Percentiles rank a stretch among this genome's conserved stretches.
Evolutionary conservation across 2,329 filamentous ascomycete species (phyloP).

Genomic region (Aspergillus fischeri): DNA sequence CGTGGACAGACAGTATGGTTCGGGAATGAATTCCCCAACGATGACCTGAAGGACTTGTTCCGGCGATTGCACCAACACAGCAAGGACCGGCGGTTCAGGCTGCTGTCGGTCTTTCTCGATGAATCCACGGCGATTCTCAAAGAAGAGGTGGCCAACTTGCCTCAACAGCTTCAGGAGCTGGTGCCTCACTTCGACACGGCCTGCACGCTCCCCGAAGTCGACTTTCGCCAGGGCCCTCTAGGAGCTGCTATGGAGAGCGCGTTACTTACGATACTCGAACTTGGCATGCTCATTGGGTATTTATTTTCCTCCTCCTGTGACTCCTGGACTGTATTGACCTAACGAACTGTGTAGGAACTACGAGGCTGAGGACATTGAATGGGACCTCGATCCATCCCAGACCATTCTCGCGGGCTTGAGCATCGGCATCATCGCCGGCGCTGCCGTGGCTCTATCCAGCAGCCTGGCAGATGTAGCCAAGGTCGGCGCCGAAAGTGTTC

Average conservation of each 20-base stretch:
- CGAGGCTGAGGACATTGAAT: constrained; percentile 23
- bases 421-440: constrained; percentile 42
- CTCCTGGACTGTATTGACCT: too few relatives aligned
- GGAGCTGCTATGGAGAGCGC: constrained; percentile 45
- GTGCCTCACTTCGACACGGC: constrained; percentile 19
- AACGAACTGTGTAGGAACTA: constrained; percentile 20
- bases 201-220: constrained; percentile 7
- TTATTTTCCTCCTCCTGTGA: neutral
- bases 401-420: constrained; percentile 41
- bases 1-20: constrained; percentile 36
- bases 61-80: constrained; percentile 39
- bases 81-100: constrained; percentile 35
- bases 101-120: constrained; percentile 41
- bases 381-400: constrained; percentile 18
- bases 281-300: constrained; percentile 46
- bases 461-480: constrained; percentile 38
- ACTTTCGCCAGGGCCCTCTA: constrained; percentile 39
- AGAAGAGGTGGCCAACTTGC: constrained; percentile 34
- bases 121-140: constrained; percentile 39
- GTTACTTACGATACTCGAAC: constrained; percentile 38
- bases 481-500: constrained; percentile 41
- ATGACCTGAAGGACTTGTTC: constrained; percentile 40
- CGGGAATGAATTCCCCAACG: constrained; percentile 48
- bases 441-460: constrained; percentile 41
- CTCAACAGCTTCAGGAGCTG: constrained; percentile 9